These are phyloP conservation scores for Fragaria vesca DNA, from an alignment of 306 rosid genomes.

Conservation along the genomic window DNA sequence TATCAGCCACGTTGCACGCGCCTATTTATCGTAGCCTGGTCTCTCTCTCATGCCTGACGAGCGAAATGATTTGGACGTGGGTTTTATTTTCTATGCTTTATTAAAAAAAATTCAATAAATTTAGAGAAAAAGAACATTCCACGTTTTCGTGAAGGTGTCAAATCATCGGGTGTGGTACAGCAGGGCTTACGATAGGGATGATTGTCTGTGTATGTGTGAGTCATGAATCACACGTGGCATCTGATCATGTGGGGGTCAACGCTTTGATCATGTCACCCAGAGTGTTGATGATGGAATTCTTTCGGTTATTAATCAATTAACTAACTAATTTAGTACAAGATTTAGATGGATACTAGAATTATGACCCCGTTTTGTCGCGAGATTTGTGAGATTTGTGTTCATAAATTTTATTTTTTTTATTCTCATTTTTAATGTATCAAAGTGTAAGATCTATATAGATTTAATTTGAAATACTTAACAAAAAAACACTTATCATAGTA, in stretches of 20 bases:
- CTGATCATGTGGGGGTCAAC: background rate
- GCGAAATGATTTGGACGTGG: background rate
- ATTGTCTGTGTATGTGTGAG: background rate
- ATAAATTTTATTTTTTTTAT: too few species aligned
- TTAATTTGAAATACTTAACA: too few species aligned
- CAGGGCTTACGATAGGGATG: background rate
- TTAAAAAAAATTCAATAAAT: too few species aligned
- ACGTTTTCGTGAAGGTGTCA: constrained; percentile 3
- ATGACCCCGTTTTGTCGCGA: too few species aligned
- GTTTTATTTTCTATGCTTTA: background rate
- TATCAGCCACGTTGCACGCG: constrained; percentile 4
- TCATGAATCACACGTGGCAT: background rate
- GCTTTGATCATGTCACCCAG: background rate
- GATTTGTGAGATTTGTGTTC: too few species aligned
- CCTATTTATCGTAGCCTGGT: background rate
- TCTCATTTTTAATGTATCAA: too few species aligned
- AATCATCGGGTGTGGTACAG: background rate
- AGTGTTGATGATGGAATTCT: background rate
- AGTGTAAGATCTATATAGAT: too few species aligned
- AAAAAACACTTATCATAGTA: too few species aligned
- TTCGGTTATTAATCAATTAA: background rate
- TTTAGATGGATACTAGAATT: background rate
- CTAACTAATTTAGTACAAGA: background rate
- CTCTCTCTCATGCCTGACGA: constrained; percentile 1
- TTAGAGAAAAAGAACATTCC: background rate